Percentiles rank a stretch among this genome's conserved stretches.
These are phyloP conservation scores for Dactylellina parvicollis DNA, from an alignment of 2,329 filamentous ascomycete genomes.

Conservation along the genomic window DNA sequence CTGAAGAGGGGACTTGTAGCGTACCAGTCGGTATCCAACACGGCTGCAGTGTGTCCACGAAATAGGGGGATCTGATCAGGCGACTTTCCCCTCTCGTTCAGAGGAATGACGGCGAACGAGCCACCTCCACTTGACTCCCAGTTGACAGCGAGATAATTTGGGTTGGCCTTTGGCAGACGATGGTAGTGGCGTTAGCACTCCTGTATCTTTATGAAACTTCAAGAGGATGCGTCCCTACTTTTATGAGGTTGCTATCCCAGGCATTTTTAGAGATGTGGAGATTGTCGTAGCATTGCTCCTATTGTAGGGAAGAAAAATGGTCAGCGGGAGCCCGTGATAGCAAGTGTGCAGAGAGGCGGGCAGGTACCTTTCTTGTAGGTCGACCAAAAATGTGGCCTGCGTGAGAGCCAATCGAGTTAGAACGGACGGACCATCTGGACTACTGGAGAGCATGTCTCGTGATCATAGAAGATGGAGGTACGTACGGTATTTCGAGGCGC, in stretches of 20 bases:
- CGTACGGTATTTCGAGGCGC: conserved; percentile 75
- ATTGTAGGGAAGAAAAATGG: conserved; percentile 6
- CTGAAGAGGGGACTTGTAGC: conserved; percentile 15
- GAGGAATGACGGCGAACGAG: conserved; percentile 93
- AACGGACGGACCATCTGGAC: conserved; percentile 47
- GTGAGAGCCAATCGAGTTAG: conserved; percentile 56
- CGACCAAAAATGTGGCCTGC: conserved; percentile 98
- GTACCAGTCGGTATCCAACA: conserved; percentile 94
- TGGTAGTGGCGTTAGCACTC: background rate
- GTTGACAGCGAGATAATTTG: conserved; percentile 95
- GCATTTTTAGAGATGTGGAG: conserved; percentile 96
- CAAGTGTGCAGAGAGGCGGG: background rate
- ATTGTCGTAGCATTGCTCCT: conserved; percentile 98
- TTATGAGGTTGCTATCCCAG: conserved; percentile 98
- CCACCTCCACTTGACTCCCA: conserved; percentile 97
- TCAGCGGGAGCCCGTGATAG: background rate
- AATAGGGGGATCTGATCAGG: conserved; percentile 95
- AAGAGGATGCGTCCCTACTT: conserved; percentile 68
- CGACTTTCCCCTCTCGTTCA: conserved; percentile 86
- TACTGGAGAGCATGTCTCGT: conserved; percentile 53
- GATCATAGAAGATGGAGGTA: conserved; percentile 54
- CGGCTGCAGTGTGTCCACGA: conserved; percentile 91
- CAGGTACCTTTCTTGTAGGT: conserved; percentile 78
- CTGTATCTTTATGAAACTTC: too few species aligned
- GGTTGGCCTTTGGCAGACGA: conserved; percentile 75